Evolutionary conservation across 768 basidiomycete genomes (phyloP), one percentile per base, ranked within the genome.

Genomic region (Wakefieldia striispora): DNA sequence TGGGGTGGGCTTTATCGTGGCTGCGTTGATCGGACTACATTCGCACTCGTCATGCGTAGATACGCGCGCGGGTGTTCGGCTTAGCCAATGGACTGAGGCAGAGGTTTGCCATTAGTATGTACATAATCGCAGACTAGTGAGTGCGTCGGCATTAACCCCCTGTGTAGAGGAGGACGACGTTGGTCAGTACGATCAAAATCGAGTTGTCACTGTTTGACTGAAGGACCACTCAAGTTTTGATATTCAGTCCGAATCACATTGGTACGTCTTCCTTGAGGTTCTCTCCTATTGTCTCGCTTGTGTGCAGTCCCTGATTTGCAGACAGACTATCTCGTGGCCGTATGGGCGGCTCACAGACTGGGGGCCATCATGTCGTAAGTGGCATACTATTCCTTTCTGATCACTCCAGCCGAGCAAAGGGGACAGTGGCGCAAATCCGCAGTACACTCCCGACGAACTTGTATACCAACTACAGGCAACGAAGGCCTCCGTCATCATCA

Each of bases 231-330:
- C 43, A 55, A 86, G 86, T 84, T 8, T 70, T 84, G 48, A 60
- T 86, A 36, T 85, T 80, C 63, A 83, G 83, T 51, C 75, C 81
- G 24, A 88, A 88, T 60, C 82, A 86, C 56, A 61, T 86, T 36
- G 84, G 83, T 81, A 53, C 36, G 74, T 29, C 12, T 59, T 26
- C 12, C n/a, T n/a, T n/a, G n/a, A n/a, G n/a, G n/a, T n/a, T n/a
- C n/a, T 45, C 35, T 16, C 24, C 16, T 16, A 9, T 6, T 27
- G 2, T 35, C 12, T 48, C 17, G 27, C 13, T 31, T 21, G 16
- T 35, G 26, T 39, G 26, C 19, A 39, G 5, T 17, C 19, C 34
- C 29, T 23, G 42, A 38, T 43, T 17, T 23, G 4, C 11, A 8
- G 21, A 6, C 52, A 84, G 76, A 84, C 68, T 80, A 81, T 54